A percentile compares a stretch with the other conserved stretches of the same genome.
Evolutionary conservation across 2,329 filamentous ascomycete genomes (phyloP).

Genomic region (Dactylonectria estremocensis): DNA sequence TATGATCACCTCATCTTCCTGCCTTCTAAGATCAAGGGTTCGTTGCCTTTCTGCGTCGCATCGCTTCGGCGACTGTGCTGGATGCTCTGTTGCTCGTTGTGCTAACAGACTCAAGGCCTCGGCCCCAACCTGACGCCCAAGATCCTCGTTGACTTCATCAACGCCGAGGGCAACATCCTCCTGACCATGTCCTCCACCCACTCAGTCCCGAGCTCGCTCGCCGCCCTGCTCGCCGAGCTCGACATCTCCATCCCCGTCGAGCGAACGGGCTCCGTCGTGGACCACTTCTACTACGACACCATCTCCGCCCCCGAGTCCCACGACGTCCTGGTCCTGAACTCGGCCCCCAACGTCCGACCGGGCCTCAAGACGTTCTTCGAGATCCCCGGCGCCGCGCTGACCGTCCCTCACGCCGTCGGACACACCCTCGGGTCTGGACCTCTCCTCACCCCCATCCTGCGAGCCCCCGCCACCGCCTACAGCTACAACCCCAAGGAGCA

Average conservation of each 20-base stretch:
- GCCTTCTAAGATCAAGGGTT: slow-evolving; percentile 91
- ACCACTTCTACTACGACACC: slow-evolving; percentile 95
- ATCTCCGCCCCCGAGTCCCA: slow-evolving; percentile 84
- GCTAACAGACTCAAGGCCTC: slow-evolving; percentile 73
- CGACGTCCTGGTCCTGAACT: slow-evolving; percentile 86
- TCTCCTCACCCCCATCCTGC: slow-evolving; percentile 85
- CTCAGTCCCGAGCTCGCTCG: slow-evolving; percentile 79
- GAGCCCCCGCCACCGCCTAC: slow-evolving; percentile 89
- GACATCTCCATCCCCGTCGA: slow-evolving; percentile 91
- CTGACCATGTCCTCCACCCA: slow-evolving; percentile 83
- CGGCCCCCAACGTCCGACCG: slow-evolving; percentile 74
- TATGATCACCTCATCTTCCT: slow-evolving; percentile 95
- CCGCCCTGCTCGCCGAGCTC: slow-evolving; percentile 86
- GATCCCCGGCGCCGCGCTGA: slow-evolving; percentile 71
- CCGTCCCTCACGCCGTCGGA: slow-evolving; percentile 86
- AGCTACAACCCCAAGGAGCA: slow-evolving; percentile 96
- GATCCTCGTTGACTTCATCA: slow-evolving; percentile 90
- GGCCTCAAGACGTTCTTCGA: slow-evolving; percentile 85
- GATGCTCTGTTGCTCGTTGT: slow-evolving; percentile 5
- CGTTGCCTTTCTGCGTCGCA: slow-evolving; percentile 35
- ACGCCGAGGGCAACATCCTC: slow-evolving; percentile 91
- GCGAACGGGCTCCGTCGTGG: slow-evolving; percentile 87
- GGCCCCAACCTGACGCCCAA: slow-evolving; percentile 91
- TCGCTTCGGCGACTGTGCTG: slow-evolving; percentile 8
- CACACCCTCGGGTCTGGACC: slow-evolving; percentile 85